Evolutionary conservation across 306 rosid genomes (phyloP), one percentile per base, ranked within the genome.

Genomic region (Citrullus mucosospermus): DNA sequence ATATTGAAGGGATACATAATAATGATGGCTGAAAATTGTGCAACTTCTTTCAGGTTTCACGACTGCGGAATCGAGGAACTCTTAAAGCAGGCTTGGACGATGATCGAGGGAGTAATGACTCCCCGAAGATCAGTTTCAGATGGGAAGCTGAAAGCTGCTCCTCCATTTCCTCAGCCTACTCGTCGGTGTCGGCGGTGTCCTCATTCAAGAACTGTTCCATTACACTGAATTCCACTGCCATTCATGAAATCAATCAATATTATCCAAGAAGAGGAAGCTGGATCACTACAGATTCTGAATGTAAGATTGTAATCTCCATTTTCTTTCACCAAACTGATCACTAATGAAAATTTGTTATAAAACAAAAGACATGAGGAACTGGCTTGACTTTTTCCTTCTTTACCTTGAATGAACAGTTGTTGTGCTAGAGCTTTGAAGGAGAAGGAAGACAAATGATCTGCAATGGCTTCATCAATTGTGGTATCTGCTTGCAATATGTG

Each of bases 261-360:
- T 70, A 78, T 55, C 68, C 83, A n/a, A 88, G 83, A 85, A 86
- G 78, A 72, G 98, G 89, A 81, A 90, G 88, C 72, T 95, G 99
- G 99, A 95, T 92, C 87, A 95, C 99, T 6, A 91, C 97, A 41
- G 98, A 92, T 57, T 90, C 96, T 55, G 98, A 95, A 79, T 92
- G 99, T 95, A 87, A 75, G 92, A 25, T 51, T 63, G n/a, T 48
- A 38, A 43, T 10, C 5, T 4, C 60, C n/a, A 36, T 57, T 81
- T 53, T 8, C 50, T 81, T 53, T 8, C 50, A 69, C 53, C 58
- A n/a, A 54, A 41, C 67, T 43, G 54, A 50, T 48, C 54, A 12
- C 61, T 16, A 36, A n/a, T 5, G 20, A 38, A 12, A 73, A 74
- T 18, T 18, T 14, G 10, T 34, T 46, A 56, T 66, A 22, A 16